Evolutionary conservation across 139 green algal genomes (phyloP).

Genomic region (Chlorella sp.): DNA sequence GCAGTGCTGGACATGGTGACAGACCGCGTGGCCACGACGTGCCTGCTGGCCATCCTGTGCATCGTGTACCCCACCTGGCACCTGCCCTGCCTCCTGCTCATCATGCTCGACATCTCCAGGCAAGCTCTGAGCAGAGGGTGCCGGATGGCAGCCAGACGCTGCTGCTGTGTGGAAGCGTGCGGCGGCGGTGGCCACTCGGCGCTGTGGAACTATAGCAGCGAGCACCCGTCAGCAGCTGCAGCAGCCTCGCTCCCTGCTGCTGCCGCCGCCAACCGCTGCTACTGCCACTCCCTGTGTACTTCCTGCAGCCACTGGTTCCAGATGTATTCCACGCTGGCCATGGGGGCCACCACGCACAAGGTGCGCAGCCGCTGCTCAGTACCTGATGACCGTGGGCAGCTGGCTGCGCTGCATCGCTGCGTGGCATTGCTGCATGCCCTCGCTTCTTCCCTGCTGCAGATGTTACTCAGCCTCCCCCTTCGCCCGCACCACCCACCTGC

Average conservation of each 20-base stretch:
- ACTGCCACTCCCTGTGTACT: neutral
- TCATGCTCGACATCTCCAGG: conserved; percentile 92
- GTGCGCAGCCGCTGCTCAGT: conserved; percentile 37
- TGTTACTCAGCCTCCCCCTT: no score
- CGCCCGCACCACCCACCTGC: neutral
- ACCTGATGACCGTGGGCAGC: no score
- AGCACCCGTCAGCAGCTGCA: neutral
- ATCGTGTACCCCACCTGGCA: conserved; percentile 65
- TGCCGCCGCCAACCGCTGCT: neutral
- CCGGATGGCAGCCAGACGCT: neutral
- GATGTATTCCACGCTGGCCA: conserved; percentile 83
- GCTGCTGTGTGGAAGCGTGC: neutral
- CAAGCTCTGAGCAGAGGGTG: no score
- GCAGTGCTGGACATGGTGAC: conserved; percentile 98
- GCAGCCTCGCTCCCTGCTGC: no score
- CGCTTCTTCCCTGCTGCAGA: no score
- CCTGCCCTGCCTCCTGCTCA: conserved; percentile 70
- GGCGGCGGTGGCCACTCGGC: no score
- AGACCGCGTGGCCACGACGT: conserved; percentile 91
- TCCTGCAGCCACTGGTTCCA: conserved; percentile 92
- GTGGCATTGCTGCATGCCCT: no score
- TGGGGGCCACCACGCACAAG: conserved; percentile 83
- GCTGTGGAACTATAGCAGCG: no score
- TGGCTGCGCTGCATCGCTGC: no score
- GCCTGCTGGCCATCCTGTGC: conserved; percentile 85